Percentiles rank a stretch among this genome's conserved stretches.
phyloP scores from a whole-genome alignment of 768 basidiomycete genomes.

The Pisolithus sp. region DNA sequence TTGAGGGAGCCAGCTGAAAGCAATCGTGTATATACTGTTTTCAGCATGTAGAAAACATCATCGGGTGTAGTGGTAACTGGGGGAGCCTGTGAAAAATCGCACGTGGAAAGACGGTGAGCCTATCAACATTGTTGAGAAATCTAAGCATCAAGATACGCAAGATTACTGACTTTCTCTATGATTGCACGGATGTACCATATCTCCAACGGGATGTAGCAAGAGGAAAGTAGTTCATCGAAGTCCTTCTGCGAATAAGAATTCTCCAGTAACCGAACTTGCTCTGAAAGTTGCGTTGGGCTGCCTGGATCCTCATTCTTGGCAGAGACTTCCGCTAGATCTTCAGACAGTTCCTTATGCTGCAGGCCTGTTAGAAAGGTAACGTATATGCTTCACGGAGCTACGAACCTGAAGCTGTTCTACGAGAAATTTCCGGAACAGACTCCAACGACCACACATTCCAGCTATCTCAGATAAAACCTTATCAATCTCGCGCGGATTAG shows the following conservation, averaged over 20 bases:
- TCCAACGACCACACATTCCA: constrained; percentile 89
- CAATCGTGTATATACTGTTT: constrained; percentile 71
- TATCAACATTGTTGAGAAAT: constrained; percentile 25
- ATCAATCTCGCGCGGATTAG: constrained; percentile 90
- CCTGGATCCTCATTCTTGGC: constrained; percentile 4
- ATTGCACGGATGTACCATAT: constrained; percentile 83
- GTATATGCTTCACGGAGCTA: background rate
- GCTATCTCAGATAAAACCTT: constrained; percentile 82
- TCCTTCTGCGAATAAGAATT: constrained; percentile 47
- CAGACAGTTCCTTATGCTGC: constrained; percentile 8
- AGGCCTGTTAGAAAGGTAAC: background rate
- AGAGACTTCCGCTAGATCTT: constrained; percentile 4
- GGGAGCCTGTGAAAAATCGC: constrained; percentile 59
- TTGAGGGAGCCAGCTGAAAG: constrained; percentile 67
- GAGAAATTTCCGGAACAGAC: constrained; percentile 83
- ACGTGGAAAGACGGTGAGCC: constrained; percentile 83
- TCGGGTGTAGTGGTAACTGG: constrained; percentile 77
- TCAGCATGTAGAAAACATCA: constrained; percentile 94
- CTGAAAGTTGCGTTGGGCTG: background rate
- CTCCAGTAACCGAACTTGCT: constrained; percentile 30
- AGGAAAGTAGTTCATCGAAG: constrained; percentile 60
- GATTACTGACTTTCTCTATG: constrained; percentile 70
- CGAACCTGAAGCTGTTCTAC: constrained; percentile 63
- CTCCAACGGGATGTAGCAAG: constrained; percentile 86
- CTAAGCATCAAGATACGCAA: background rate